phyloP scores from a whole-genome alignment of 805 yeast genomes.

The Monosporozyma solicola region DNA sequence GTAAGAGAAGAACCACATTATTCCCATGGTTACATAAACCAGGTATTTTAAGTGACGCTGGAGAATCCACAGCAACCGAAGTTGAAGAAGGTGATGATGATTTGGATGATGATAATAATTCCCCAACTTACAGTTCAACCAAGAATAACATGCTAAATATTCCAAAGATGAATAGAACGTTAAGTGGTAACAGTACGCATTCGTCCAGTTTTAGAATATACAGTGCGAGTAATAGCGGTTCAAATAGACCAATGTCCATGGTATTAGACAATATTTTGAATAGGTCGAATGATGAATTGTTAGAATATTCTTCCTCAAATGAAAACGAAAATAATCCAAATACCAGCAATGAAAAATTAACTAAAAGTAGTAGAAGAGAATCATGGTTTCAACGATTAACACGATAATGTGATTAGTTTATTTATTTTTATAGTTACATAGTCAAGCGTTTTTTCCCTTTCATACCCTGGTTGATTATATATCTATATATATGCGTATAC shows the following conservation, averaged over 20 bases:
- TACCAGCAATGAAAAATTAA: slow-evolving; percentile 8
- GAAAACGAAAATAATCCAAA: background rate
- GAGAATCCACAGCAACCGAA: slow-evolving; percentile 23
- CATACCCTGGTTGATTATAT: background rate
- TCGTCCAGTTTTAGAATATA: slow-evolving; percentile 9
- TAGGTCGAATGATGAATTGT: slow-evolving; percentile 18
- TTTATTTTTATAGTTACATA: background rate
- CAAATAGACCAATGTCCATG: slow-evolving; percentile 17
- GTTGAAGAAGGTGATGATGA: slow-evolving; percentile 24
- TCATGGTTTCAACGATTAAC: slow-evolving; percentile 41
- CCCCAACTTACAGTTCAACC: slow-evolving; percentile 12
- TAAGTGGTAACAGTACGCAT: slow-evolving; percentile 17
- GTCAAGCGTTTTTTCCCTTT: background rate
- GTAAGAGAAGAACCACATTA: slow-evolving; percentile 18
- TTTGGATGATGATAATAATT: slow-evolving; percentile 3
- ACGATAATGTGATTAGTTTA: slow-evolving; percentile 11
- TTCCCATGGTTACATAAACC: slow-evolving; percentile 27
- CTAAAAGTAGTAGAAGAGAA: slow-evolving; percentile 28
- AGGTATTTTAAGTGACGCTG: slow-evolving; percentile 25
- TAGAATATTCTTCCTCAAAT: slow-evolving; percentile 6
- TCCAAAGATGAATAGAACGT: slow-evolving; percentile 13
- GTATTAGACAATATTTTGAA: slow-evolving; percentile 11
- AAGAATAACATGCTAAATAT: slow-evolving; percentile 10
- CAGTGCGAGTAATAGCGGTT: background rate
- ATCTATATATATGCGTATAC: background rate